Evolutionary conservation across 805 yeast genomes (phyloP), one percentile per base, ranked within the genome.

Genomic region (Huiozyma naganishii): DNA sequence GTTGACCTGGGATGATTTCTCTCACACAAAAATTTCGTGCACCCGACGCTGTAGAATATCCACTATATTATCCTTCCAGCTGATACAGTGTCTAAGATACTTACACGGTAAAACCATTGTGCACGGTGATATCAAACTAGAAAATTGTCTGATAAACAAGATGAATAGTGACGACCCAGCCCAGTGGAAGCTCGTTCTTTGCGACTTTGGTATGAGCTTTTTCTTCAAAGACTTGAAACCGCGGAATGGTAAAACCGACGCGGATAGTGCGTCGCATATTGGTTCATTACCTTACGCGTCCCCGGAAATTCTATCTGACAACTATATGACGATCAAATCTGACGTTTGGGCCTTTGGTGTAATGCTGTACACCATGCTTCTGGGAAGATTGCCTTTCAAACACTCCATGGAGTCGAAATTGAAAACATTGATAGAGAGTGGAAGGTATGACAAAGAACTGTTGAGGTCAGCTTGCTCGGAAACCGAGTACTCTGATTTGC

Each of bases 341-440:
- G 97, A 89, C 63, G 72, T 85, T 5, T 89, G 97, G 97, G 95
- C 96, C 0, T 70, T 84, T 38, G 97, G 97, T 4, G 84, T 88
- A 0, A 65, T 83, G 49, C 52, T 82, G 4, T 88, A 76, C 60
- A 79, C 94, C 1, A 73, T 87, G 76, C 62, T 80, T 29, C 73
- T 77, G 27, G 89, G 94, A 0, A 75, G 72, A 49, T 61, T 89
- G 41, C 96, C 96, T 1, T 89, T 89, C 65, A 79, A 77, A 47
- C 95, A 88, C 57, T 74, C 74, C n/a, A 83, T 79, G 58, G 88
- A 84, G 53, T 95, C 95, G 8, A 68, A 88, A 48, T 67, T 89
- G 48, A 72, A 86, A 36, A 76, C 83, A 9, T 73, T 78, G 68
- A 89, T 89, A 37, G 62, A 78, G 29, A 73, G 80, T 4, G 90